These are phyloP conservation scores for Diaporthe citri DNA, from an alignment of 2,329 filamentous ascomycete species.

Conservation along the genomic window DNA sequence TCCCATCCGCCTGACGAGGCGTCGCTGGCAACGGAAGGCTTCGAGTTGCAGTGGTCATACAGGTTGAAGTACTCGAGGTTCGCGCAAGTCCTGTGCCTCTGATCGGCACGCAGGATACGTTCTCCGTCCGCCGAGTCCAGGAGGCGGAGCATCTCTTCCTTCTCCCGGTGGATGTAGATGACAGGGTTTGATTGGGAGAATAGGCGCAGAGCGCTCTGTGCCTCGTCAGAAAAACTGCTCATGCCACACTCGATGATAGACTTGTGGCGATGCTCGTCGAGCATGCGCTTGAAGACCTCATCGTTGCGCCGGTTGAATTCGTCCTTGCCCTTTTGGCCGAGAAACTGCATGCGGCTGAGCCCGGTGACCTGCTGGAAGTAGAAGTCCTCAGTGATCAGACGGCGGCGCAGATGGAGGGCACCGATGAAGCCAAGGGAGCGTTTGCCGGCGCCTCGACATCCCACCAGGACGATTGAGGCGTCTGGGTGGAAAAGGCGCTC, in stretches of 20 bases:
- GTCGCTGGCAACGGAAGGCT: constrained; percentile 44
- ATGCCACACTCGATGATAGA: constrained; percentile 79
- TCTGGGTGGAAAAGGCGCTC: constrained; percentile 64
- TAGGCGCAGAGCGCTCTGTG: constrained; percentile 67
- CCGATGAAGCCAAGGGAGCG: constrained; percentile 80
- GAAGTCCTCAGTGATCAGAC: constrained; percentile 76
- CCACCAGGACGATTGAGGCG: constrained; percentile 78
- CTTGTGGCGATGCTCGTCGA: constrained; percentile 68
- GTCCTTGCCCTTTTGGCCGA: constrained; percentile 70
- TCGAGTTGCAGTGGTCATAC: constrained; percentile 58
- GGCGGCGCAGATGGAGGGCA: constrained; percentile 74
- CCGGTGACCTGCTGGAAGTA: constrained; percentile 76
- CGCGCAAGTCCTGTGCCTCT: constrained; percentile 71
- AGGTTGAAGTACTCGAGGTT: constrained; percentile 82
- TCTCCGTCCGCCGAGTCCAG: constrained; percentile 66
- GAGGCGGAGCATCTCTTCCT: constrained; percentile 70
- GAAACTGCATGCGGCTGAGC: constrained; percentile 69
- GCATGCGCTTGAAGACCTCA: constrained; percentile 71
- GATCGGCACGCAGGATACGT: constrained; percentile 67
- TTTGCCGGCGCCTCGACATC: constrained; percentile 79
- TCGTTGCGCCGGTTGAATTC: constrained; percentile 73
- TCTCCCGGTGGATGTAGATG: constrained; percentile 77
- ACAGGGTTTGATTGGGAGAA: constrained; percentile 76
- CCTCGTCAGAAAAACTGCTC: constrained; percentile 72
- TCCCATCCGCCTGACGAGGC: constrained; percentile 40